Percentiles rank a stretch among this genome's conserved stretches.
These are phyloP conservation scores for Tuber aestivum DNA, from an alignment of 495 filamentous ascomycete species.

Conservation along the genomic window DNA sequence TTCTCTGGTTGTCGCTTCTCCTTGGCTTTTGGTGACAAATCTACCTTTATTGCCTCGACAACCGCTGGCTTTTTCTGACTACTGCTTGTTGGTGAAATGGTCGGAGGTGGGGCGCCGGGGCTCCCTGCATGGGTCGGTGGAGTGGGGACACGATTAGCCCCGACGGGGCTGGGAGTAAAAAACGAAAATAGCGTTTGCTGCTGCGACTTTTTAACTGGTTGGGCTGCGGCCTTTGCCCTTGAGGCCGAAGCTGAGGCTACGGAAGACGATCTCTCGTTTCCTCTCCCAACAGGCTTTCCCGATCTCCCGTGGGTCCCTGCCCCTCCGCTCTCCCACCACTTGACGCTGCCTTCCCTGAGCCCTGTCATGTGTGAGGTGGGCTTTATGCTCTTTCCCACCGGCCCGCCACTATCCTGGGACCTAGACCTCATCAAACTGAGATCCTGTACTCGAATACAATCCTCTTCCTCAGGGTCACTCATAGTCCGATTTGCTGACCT, in stretches of 20 bases:
- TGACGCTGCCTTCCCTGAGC: not conserved
- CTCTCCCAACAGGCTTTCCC: not conserved
- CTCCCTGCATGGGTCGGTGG: not conserved
- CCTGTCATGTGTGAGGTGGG: not conserved
- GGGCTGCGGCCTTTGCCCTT: not conserved
- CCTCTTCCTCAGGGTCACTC: conserved; percentile 35
- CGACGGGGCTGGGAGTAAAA: conserved; percentile 5
- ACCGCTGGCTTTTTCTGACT: not conserved
- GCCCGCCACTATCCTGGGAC: not conserved
- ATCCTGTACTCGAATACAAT: conserved; percentile 38
- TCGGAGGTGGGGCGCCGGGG: not conserved
- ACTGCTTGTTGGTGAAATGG: not conserved
- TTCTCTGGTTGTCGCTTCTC: conserved; percentile 22
- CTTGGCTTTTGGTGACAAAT: conserved; percentile 25
- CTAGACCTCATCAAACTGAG: conserved; percentile 23
- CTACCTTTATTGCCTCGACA: conserved; percentile 15
- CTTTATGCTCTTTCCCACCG: conserved; percentile 5
- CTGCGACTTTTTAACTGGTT: not conserved
- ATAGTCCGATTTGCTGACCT: conserved; percentile 10
- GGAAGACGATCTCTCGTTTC: not conserved
- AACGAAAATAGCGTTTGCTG: conserved; percentile 33
- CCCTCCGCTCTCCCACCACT: not conserved
- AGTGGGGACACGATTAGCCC: not conserved
- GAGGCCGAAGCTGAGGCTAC: not conserved
- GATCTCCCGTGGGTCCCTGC: not conserved